These are phyloP conservation scores for Salicornia ramosissima DNA, from an alignment of 148 eudicot species.

Conservation along the genomic window DNA sequence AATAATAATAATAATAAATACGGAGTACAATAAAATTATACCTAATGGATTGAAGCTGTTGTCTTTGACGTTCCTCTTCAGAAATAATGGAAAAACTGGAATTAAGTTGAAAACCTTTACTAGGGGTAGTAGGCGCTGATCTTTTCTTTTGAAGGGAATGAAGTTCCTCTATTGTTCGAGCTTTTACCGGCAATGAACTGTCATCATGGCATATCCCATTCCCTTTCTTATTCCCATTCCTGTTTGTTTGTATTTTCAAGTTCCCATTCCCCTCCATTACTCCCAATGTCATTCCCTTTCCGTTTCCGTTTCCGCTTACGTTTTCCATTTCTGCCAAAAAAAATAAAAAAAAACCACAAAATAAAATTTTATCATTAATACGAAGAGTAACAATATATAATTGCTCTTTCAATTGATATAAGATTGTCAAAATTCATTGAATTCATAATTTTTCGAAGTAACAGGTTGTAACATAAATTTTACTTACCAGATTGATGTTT, in stretches of 20 bases:
- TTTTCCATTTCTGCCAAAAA: constrained; percentile 19
- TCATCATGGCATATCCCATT: constrained; percentile 65
- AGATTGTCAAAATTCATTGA: too few relatives aligned
- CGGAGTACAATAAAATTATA: constrained; percentile 2
- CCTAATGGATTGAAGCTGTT: constrained; percentile 90
- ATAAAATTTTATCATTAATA: too few relatives aligned
- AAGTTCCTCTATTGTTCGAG: constrained; percentile 74
- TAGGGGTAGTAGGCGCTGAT: constrained; percentile 71
- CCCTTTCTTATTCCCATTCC: constrained; percentile 13
- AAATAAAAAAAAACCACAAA: not conserved
- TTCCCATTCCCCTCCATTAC: constrained; percentile 14
- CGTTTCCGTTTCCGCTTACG: constrained; percentile 17
- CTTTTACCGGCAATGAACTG: constrained; percentile 54
- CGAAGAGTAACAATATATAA: too few relatives aligned
- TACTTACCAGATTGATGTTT: too few relatives aligned
- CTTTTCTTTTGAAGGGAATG: constrained; percentile 82
- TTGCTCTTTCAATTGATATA: too few relatives aligned
- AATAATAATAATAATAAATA: not conserved
- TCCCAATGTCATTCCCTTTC: too few relatives aligned
- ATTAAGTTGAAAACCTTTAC: constrained; percentile 16
- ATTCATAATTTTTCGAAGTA: too few relatives aligned
- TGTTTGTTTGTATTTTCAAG: constrained; percentile 21
- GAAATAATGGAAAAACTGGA: constrained; percentile 29
- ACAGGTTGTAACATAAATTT: too few relatives aligned
- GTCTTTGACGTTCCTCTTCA: constrained; percentile 62